Conservation (phyloP, 768 basidiomycete genomes). For the Podaxis mareebaensis region DNA sequence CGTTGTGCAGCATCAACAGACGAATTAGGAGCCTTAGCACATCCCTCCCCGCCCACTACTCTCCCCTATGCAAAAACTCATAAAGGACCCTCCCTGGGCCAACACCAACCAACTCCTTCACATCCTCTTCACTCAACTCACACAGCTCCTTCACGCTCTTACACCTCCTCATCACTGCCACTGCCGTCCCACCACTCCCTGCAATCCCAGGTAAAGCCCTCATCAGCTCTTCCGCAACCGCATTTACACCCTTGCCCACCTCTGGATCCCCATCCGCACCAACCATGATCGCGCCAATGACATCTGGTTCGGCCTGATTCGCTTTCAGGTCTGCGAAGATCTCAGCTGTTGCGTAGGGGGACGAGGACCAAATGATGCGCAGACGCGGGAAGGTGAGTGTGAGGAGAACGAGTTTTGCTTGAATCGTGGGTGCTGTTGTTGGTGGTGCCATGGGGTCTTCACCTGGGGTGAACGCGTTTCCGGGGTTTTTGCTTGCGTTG, state of each 20-base stretch:
- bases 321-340: slow-evolving; percentile 92
- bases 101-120: slow-evolving; percentile 76
- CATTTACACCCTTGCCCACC: slow-evolving; percentile 67
- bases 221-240: slow-evolving; percentile 80
- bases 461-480: neutral
- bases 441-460: slow-evolving; percentile 19
- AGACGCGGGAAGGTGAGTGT: slow-evolving; percentile 89
- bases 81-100: slow-evolving; percentile 81
- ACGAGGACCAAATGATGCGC: slow-evolving; percentile 96
- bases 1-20: too few species aligned
- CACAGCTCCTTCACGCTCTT: slow-evolving; percentile 75
- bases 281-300: slow-evolving; percentile 68
- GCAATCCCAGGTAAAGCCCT: slow-evolving; percentile 82
- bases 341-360: slow-evolving; percentile 87
- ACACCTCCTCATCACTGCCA: slow-evolving; percentile 83
- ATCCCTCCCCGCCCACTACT: slow-evolving; percentile 23
- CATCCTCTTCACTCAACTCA: slow-evolving; percentile 53
- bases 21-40: neutral
- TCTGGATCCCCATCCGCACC: slow-evolving; percentile 80
- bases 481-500: slow-evolving; percentile 24
- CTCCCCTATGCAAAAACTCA: slow-evolving; percentile 80
- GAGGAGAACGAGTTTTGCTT: slow-evolving; percentile 91
- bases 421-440: slow-evolving; percentile 57
- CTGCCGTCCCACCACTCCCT: slow-evolving; percentile 79
- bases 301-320: slow-evolving; percentile 80